Percentiles rank a stretch among this genome's conserved stretches.
Conservation (phyloP, 2,329 filamentous ascomycete species). For the Ceratocystis destructans region DNA sequence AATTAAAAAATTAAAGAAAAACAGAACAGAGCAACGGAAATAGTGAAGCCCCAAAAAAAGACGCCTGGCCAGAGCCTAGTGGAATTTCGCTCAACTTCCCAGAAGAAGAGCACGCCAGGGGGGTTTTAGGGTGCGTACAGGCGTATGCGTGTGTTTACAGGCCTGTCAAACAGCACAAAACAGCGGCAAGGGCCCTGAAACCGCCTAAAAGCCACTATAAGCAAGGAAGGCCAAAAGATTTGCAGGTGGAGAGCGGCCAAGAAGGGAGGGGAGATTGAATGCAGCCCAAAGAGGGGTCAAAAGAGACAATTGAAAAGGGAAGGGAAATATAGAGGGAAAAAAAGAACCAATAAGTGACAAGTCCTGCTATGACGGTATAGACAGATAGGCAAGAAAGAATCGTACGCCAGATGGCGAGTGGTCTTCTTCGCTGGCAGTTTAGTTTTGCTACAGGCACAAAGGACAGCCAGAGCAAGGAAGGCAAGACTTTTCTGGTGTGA, state of each 20-base stretch:
- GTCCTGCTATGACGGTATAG: too few species aligned
- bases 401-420: too few species aligned
- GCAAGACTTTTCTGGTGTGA: too few species aligned
- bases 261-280: not conserved
- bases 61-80: not conserved
- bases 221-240: not conserved
- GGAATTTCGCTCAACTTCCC: not conserved
- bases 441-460: too few species aligned
- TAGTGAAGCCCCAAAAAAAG: not conserved
- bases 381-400: too few species aligned
- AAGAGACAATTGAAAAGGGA: not conserved
- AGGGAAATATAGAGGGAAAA: not conserved
- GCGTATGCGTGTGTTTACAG: too few species aligned
- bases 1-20: not conserved
- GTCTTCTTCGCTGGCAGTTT: too few species aligned
- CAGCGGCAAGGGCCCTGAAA: not conserved
- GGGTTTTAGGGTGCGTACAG: too few species aligned
- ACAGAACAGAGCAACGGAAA: not conserved
- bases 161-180: not conserved
- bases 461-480: too few species aligned
- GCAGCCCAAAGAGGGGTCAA: conserved; percentile 12
- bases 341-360: not conserved
- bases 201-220: not conserved
- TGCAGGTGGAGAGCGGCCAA: not conserved
- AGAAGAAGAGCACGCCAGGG: too few species aligned